Evolutionary conservation across 2,329 filamentous ascomycete species (phyloP), one percentile per base, ranked within the genome.

Genomic region (Monilinia polystroma): DNA sequence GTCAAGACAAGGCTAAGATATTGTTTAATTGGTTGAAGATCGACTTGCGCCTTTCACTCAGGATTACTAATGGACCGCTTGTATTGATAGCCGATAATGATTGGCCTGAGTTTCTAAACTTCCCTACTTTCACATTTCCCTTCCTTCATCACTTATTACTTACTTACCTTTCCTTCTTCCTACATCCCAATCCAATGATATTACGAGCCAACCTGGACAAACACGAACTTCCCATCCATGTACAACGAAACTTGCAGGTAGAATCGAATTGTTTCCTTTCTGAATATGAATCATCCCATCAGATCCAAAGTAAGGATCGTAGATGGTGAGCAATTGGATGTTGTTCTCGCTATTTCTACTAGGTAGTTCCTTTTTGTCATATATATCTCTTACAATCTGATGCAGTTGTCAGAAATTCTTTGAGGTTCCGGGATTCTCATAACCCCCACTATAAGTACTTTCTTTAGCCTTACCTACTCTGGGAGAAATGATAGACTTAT

Each of bases 21-120:
- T 60, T 16, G 45, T 60, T 26, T 60, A 7, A 60, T 59, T 47
- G 57, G 57, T 11, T 49, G 29, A 60, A 60, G 57, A 29, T 60
- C 49, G 29, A 35, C n/a, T 49, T 35, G 26, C 43, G 29, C 57
- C 57, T 35, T 59, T 23, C 57, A 18, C 45, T 51, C 14, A 11
- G 14, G 57, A 29, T 60, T 60, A 51, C 57, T 51, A 51, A 51
- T 4, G 45, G 20, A 51, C 12, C 18, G 57, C 57, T 60, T 51
- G 29, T 60, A 29, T 35, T 26, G 26, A 51, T 60, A 51, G 29
- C 57, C 45, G 57, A 60, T 18, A 16, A 51, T 60, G 26, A 60
- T 51, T 51, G 20, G 57, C 38, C 20, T 49, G 20, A 35, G 12
- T 43, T 55, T 35, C 32, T 35, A 35, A 35, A 3, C 32, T 35